These are phyloP conservation scores for Infundibulicybe gibba DNA, from an alignment of 768 basidiomycete species.

Conservation along the genomic window DNA sequence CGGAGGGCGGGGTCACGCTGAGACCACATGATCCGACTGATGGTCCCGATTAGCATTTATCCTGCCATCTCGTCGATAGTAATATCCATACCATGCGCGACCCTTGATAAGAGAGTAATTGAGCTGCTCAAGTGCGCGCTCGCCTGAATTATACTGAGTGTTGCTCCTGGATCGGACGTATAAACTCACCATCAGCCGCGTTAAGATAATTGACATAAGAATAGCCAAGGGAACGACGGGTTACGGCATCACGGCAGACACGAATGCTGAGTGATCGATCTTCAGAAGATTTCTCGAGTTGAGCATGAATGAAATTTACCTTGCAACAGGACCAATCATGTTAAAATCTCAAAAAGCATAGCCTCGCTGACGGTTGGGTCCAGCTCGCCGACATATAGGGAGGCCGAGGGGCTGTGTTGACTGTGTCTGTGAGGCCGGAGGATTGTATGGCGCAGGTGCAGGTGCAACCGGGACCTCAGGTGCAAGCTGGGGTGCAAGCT, in stretches of 20 bases:
- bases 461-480: constrained; percentile 45
- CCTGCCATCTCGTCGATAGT: constrained; percentile 10
- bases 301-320: constrained; percentile 44
- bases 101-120: constrained; percentile 99
- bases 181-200: constrained; percentile 75
- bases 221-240: constrained; percentile 98
- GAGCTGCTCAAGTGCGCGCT: constrained; percentile 97
- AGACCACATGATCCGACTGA: constrained; percentile 99
- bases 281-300: neutral
- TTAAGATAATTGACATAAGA: constrained; percentile 99
- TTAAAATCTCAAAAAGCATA: constrained; percentile 99
- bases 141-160: constrained; percentile 48
- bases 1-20: constrained; percentile 99
- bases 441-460: constrained; percentile 51
- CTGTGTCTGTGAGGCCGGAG: constrained; percentile 52
- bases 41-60: constrained; percentile 5
- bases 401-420: constrained; percentile 78
- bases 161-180: neutral
- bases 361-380: constrained; percentile 98
- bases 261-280: constrained; percentile 64
- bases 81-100: constrained; percentile 77
- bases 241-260: constrained; percentile 99
- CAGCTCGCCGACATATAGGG: constrained; percentile 98
- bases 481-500: constrained; percentile 48
- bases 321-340: constrained; percentile 98